These are phyloP conservation scores for Alternaria solani DNA, from an alignment of 2,329 filamentous ascomycete genomes.

Conservation along the genomic window DNA sequence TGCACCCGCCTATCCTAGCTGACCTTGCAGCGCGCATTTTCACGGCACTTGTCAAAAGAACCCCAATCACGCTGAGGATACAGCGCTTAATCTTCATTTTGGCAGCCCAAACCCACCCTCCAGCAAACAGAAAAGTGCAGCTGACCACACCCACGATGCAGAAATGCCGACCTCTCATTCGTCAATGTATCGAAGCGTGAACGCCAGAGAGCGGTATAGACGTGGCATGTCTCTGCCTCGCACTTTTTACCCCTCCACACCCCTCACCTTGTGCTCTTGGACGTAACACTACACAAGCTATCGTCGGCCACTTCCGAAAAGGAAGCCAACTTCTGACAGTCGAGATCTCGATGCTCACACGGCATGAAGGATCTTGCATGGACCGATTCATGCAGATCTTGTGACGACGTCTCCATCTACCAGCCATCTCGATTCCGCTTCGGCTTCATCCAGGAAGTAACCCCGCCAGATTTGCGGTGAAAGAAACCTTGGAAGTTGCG, in stretches of 20 bases:
- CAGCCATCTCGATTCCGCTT: slow-evolving; percentile 7
- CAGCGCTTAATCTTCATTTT: slow-evolving; percentile 8
- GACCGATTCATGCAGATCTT: slow-evolving; percentile 3
- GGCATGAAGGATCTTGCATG: slow-evolving; percentile 6
- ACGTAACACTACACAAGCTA: slow-evolving; percentile 1
- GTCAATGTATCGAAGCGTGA: slow-evolving; percentile 11
- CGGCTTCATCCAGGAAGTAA: background rate
- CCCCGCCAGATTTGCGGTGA: background rate
- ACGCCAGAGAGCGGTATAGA: slow-evolving; percentile 14
- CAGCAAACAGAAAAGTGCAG: slow-evolving; percentile 15
- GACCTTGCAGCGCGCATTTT: background rate
- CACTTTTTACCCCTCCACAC: slow-evolving; percentile 11
- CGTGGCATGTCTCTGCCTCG: slow-evolving; percentile 21
- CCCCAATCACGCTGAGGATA: background rate
- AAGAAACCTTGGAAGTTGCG: background rate
- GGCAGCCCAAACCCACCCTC: slow-evolving; percentile 19
- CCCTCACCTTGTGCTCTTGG: slow-evolving; percentile 5
- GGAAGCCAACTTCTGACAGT: background rate
- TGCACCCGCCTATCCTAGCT: background rate
- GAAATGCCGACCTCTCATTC: slow-evolving; percentile 6
- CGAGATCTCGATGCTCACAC: slow-evolving; percentile 10
- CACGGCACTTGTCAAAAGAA: slow-evolving; percentile 3
- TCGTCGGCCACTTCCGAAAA: slow-evolving; percentile 18
- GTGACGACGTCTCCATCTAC: background rate
- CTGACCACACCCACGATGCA: slow-evolving; percentile 22